These are phyloP conservation scores for Sclerotinia minor DNA, from an alignment of 2,329 filamentous ascomycete genomes.

Conservation along the genomic window DNA sequence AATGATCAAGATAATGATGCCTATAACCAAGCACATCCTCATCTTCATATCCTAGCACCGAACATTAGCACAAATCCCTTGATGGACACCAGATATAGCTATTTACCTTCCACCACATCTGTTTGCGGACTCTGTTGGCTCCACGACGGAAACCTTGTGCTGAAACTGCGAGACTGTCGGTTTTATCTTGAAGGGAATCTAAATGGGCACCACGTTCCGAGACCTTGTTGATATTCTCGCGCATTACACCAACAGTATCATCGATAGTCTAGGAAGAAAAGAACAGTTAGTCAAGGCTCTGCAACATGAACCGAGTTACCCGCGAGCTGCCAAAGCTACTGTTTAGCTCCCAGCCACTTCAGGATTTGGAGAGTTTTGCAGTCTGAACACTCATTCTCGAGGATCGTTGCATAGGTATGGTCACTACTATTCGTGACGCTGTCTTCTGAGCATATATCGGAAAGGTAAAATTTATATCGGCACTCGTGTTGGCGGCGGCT, in stretches of 20 bases:
- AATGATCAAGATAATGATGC: conserved; percentile 86
- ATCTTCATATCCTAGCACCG: conserved; percentile 65
- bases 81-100: neutral
- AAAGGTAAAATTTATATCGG: neutral
- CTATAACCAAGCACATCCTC: conserved; percentile 91
- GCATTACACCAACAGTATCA: conserved; percentile 91
- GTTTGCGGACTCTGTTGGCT: conserved; percentile 92
- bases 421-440: neutral
- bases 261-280: conserved; percentile 78
- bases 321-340: conserved; percentile 5
- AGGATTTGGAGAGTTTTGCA: neutral
- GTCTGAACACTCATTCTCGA: neutral
- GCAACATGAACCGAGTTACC: conserved; percentile 13
- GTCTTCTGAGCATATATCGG: neutral
- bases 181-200: conserved; percentile 89
- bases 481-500: conserved; percentile 22
- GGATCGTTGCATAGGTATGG: neutral
- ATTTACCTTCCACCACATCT: conserved; percentile 67
- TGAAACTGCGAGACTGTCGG: conserved; percentile 86
- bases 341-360: neutral
- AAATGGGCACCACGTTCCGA: conserved; percentile 88
- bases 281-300: conserved; percentile 31
- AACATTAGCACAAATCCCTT: neutral
- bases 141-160: conserved; percentile 95
- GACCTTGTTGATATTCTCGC: conserved; percentile 96